A percentile compares a stretch with the other conserved stretches of the same genome.
Conservation (phyloP, 306 rosid genomes). For the Casuarina equisetifolia region DNA sequence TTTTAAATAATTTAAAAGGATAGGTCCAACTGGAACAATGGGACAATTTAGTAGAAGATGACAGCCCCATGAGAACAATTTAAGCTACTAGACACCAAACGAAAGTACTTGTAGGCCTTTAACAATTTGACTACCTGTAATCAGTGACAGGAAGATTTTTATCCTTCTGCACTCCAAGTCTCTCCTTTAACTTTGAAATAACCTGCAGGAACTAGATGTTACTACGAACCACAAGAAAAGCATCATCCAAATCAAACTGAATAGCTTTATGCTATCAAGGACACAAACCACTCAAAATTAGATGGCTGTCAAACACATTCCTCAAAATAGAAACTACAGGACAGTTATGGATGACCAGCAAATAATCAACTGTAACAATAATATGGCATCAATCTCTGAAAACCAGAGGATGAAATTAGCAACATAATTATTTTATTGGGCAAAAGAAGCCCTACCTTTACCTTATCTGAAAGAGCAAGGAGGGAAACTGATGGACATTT, state of each 20-base stretch:
- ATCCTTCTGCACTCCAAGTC: constrained; percentile 59
- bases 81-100: constrained; percentile 9
- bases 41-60: background rate
- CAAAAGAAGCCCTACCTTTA: background rate
- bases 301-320: constrained; percentile 5
- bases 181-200: constrained; percentile 66
- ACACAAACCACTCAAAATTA: background rate
- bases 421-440: background rate
- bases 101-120: constrained; percentile 17
- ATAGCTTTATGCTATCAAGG: background rate
- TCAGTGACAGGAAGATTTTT: constrained; percentile 65
- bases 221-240: constrained; percentile 11
- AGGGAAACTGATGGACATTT: background rate
- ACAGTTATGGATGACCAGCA: constrained; percentile 10
- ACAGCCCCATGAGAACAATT: background rate
- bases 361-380: constrained; percentile 3
- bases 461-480: constrained; percentile 19
- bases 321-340: constrained; percentile 10
- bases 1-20: background rate
- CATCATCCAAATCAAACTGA: constrained; percentile 10
- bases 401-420: background rate
- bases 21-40: background rate
- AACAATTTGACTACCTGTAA: constrained; percentile 59
- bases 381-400: background rate
- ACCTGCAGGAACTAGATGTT: constrained; percentile 54